Percentiles rank a stretch among this genome's conserved stretches.
phyloP scores from a whole-genome alignment of 1,284 basidiomycete species.

The Ganoderma multipileum region DNA sequence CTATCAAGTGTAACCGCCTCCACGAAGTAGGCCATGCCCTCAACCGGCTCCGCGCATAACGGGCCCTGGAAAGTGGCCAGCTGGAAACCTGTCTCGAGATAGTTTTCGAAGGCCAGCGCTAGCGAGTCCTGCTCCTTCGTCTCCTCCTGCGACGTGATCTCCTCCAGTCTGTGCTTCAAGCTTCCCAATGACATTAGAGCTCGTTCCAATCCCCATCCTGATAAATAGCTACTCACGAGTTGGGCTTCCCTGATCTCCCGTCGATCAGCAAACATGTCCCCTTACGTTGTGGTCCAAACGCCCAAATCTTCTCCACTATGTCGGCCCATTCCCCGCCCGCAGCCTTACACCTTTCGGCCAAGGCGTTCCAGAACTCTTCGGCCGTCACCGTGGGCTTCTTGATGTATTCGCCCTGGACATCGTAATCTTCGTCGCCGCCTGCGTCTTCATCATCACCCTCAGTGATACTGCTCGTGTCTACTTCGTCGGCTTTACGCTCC shows the following conservation, averaged over 20 bases:
- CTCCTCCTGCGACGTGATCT: conserved; percentile 40
- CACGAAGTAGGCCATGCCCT: conserved; percentile 93
- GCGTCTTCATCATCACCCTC: conserved; percentile 45
- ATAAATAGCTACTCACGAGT: conserved; percentile 58
- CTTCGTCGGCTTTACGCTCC: conserved; percentile 49
- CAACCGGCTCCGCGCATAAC: conserved; percentile 93
- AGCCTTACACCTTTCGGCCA: conserved; percentile 71
- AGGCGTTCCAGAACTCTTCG: conserved; percentile 83
- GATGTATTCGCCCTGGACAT: conserved; percentile 63
- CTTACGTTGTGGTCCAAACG: conserved; percentile 89
- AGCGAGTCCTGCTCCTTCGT: conserved; percentile 35
- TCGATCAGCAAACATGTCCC: conserved; percentile 93
- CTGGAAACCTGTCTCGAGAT: conserved; percentile 95
- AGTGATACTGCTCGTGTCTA: conserved; percentile 41
- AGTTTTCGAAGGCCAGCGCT: conserved; percentile 72
- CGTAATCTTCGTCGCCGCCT: conserved; percentile 45
- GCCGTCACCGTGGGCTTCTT: conserved; percentile 69
- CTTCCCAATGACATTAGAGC: conserved; percentile 43
- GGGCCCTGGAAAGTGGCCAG: conserved; percentile 94
- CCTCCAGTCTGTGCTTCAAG: conserved; percentile 55
- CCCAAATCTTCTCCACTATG: conserved; percentile 81
- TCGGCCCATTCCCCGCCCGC: conserved; percentile 86
- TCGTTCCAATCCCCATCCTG: neutral
- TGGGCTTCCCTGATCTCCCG: conserved; percentile 52
- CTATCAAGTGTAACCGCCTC: conserved; percentile 76